Evolutionary conservation across 345 rosid genomes (phyloP), one percentile per base, ranked within the genome.

Genomic region (Melaleuca alternifolia): DNA sequence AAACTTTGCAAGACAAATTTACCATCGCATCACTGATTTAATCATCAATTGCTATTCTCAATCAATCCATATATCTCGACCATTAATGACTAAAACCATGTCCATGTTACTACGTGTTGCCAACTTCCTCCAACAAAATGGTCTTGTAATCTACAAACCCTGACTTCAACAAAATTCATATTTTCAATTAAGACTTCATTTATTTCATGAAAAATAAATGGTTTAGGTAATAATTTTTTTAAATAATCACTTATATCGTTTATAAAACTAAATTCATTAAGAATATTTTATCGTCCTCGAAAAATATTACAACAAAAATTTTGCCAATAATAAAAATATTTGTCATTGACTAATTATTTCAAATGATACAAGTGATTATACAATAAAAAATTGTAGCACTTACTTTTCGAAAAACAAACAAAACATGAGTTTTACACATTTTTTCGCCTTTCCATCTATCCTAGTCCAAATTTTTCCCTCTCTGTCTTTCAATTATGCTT

Each of bases 361-460:
- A 18, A 2, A 71, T 71, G 11, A 14, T 28, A 28, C 15, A 65
- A 65, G 1, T 1, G 1, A 71, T 71, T 41, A 10, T 37, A 41
- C 4, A 41, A 41, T n/a, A n/a, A 41, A 41, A 41, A 41, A 41
- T 2, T 41, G 41, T 41, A 18, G 37, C 20, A 37, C 18, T 71
- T 1, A 37, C 16, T 37, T 71, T 37, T 5, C 0, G 2, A 1
- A 1, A 71, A 9, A 18, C 3, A 33, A 18, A 15, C 0, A 1
- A 1, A 71, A 5, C 21, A 2, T 33, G 6, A 71, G 20, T 71
- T 71, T 71, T 71, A 65, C 23, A 5, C 23, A 71, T 71, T n/a
- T 71, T 71, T 20, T 16, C 41, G 4, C 41, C 41, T 2, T 41
- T 41, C 41, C 41, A 41, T 41, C 41, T 41, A 41, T 41, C 4